Conservation (phyloP, 2,329 filamentous ascomycete genomes). For the Sphaerostilbella broomeana region DNA sequence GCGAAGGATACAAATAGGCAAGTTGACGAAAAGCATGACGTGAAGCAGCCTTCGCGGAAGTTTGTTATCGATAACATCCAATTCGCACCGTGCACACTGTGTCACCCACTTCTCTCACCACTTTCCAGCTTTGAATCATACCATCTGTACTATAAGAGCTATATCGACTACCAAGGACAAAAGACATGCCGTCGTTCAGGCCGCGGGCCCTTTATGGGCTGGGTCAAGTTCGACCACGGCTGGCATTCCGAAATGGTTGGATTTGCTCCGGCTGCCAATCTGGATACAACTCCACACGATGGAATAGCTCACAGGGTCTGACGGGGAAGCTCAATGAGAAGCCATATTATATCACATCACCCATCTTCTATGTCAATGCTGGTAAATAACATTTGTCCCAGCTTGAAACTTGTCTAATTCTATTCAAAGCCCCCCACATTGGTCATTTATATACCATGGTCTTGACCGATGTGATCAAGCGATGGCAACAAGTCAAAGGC, state of each 20-base stretch:
- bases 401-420: constrained; percentile 1
- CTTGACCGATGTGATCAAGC: constrained; percentile 82
- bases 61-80: constrained; percentile 14
- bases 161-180: not conserved
- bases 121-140: not conserved
- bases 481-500: constrained; percentile 77
- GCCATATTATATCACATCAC: constrained; percentile 91
- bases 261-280: constrained; percentile 24
- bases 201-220: constrained; percentile 22
- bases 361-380: constrained; percentile 98
- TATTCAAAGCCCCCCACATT: constrained; percentile 69
- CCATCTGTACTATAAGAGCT: not conserved
- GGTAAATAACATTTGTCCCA: constrained; percentile 51
- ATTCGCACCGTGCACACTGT: constrained; percentile 16
- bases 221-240: constrained; percentile 17
- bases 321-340: constrained; percentile 40
- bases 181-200: constrained; percentile 25
- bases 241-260: constrained; percentile 19
- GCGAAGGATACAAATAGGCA: not conserved
- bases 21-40: constrained; percentile 5
- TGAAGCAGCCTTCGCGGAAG: constrained; percentile 7
- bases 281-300: constrained; percentile 18
- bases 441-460: constrained; percentile 94
- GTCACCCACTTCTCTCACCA: constrained; percentile 8
- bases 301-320: constrained; percentile 27